phyloP scores from a whole-genome alignment of 768 basidiomycete genomes.

The Pisolithus microcarpus region DNA sequence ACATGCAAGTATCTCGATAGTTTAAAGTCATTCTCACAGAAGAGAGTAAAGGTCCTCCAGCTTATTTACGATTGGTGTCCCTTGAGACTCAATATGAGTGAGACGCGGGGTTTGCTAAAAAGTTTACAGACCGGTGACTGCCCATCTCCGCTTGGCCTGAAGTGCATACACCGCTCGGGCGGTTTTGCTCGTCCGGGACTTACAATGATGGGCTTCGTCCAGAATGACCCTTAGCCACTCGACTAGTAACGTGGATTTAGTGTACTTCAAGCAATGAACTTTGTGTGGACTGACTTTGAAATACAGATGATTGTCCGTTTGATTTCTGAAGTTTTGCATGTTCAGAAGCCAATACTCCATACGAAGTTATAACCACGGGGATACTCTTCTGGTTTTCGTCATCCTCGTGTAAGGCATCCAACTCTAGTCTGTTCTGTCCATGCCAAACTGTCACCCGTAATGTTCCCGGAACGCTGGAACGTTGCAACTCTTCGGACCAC shows the following conservation, averaged over 20 bases:
- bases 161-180: slow-evolving; percentile 86
- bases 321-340: slow-evolving; percentile 63
- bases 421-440: slow-evolving; percentile 74
- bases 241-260: slow-evolving; percentile 35
- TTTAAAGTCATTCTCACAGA: slow-evolving; percentile 34
- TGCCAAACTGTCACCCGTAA: slow-evolving; percentile 76
- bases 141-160: slow-evolving; percentile 76
- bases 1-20: not conserved
- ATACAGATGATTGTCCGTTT: slow-evolving; percentile 48
- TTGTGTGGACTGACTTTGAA: slow-evolving; percentile 49
- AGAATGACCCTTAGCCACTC: slow-evolving; percentile 78
- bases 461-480: slow-evolving; percentile 68
- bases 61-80: slow-evolving; percentile 93
- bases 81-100: slow-evolving; percentile 23
- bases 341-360: slow-evolving; percentile 87
- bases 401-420: slow-evolving; percentile 54
- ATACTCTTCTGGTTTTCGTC: slow-evolving; percentile 45
- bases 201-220: slow-evolving; percentile 95
- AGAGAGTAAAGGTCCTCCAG: slow-evolving; percentile 89
- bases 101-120: not conserved
- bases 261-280: not conserved
- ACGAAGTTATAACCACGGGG: slow-evolving; percentile 85
- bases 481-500: slow-evolving; percentile 87
- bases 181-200: slow-evolving; percentile 80
- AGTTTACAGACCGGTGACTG: slow-evolving; percentile 61